phyloP scores from a whole-genome alignment of 169 alveolate species.

The Ichthyophthirius multifiliis region DNA sequence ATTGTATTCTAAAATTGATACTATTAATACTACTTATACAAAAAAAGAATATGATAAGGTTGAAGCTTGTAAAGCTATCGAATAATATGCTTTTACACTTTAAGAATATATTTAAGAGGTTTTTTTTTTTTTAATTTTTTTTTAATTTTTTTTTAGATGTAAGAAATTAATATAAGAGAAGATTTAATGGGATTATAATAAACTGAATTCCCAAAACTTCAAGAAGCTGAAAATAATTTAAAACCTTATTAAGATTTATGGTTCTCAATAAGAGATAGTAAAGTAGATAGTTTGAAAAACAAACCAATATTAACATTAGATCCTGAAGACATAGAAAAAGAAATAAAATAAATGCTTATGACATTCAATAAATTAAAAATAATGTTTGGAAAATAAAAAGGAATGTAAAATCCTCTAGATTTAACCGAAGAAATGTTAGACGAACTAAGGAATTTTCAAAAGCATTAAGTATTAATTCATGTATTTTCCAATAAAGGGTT shows the following conservation, averaged over 20 bases:
- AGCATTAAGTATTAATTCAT: constrained; percentile 65
- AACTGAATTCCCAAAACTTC: constrained; percentile 62
- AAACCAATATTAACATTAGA: constrained; percentile 44
- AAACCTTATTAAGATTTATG: constrained; percentile 75
- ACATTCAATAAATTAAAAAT: constrained; percentile 43
- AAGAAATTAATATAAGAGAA: constrained; percentile 68
- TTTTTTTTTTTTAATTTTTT: background rate
- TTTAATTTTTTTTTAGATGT: constrained; percentile 26
- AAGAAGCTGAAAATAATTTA: constrained; percentile 50
- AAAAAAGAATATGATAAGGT: constrained; percentile 26
- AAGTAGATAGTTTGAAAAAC: constrained; percentile 20
- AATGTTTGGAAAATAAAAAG: constrained; percentile 8
- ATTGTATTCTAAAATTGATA: constrained; percentile 42
- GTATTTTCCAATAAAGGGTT: constrained; percentile 86
- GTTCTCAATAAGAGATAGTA: constrained; percentile 54
- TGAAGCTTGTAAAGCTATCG: constrained; percentile 48
- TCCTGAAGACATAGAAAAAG: constrained; percentile 77
- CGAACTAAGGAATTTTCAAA: constrained; percentile 60
- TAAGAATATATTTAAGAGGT: constrained; percentile 41
- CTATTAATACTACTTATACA: constrained; percentile 35
- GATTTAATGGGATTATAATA: constrained; percentile 67
- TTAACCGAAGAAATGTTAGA: constrained; percentile 18
- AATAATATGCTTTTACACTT: constrained; percentile 35
- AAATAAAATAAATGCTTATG: constrained; percentile 50
- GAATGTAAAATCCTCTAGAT: constrained; percentile 21